Conservation (phyloP, 805 yeast species). For the Ascoidea tarda region DNA sequence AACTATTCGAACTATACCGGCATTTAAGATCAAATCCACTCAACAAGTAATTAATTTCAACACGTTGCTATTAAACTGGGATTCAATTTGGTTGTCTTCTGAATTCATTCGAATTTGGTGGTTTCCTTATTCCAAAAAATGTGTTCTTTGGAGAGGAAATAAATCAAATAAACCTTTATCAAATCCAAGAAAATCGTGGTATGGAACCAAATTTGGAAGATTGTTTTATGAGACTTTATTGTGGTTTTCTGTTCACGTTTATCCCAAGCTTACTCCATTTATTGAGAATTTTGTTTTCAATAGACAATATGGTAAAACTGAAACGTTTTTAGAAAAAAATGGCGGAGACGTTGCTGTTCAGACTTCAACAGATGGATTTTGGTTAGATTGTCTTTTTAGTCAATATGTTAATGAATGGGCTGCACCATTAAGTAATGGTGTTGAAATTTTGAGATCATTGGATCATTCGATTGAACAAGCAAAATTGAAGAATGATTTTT, state of each 20-base stretch:
- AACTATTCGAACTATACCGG: slow-evolving; percentile 74
- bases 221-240: slow-evolving; percentile 65
- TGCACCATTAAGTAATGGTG: slow-evolving; percentile 73
- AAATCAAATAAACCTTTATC: slow-evolving; percentile 55
- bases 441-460: slow-evolving; percentile 52
- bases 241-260: slow-evolving; percentile 62
- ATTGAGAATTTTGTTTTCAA: slow-evolving; percentile 77
- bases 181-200: slow-evolving; percentile 64
- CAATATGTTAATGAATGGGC: slow-evolving; percentile 97
- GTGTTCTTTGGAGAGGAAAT: slow-evolving; percentile 83
- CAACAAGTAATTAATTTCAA: slow-evolving; percentile 77
- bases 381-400: slow-evolving; percentile 89
- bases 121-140: slow-evolving; percentile 84
- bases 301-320: slow-evolving; percentile 70
- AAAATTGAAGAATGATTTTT: slow-evolving; percentile 44
- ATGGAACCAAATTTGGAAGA: slow-evolving; percentile 71
- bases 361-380: slow-evolving; percentile 73
- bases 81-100: slow-evolving; percentile 70
- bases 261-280: slow-evolving; percentile 67
- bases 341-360: slow-evolving; percentile 56
- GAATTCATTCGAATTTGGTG: slow-evolving; percentile 94
- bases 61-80: slow-evolving; percentile 57
- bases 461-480: slow-evolving; percentile 50
- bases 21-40: slow-evolving; percentile 63
- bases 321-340: slow-evolving; percentile 37